Evolutionary conservation across 768 basidiomycete genomes (phyloP).

Genomic region (Auriscalpium vulgare): DNA sequence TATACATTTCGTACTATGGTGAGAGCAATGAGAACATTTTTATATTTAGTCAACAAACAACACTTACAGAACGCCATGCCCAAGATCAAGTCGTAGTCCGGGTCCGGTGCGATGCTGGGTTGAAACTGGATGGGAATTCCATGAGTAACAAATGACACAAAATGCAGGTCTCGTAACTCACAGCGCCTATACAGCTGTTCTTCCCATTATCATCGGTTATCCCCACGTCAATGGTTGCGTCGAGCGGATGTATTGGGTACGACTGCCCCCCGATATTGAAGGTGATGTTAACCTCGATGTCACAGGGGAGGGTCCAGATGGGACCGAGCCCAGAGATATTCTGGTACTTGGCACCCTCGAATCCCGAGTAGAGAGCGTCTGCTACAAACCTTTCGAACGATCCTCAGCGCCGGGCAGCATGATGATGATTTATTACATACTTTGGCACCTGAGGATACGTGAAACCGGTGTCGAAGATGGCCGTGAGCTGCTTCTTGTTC

Average conservation of each 20-base stretch:
- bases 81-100: constrained; percentile 55
- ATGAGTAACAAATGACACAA: not conserved
- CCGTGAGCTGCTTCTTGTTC: constrained; percentile 41
- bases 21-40: not conserved
- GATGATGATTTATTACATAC: constrained; percentile 21
- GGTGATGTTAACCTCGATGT: constrained; percentile 54
- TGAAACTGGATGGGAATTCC: constrained; percentile 46
- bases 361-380: constrained; percentile 50
- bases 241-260: constrained; percentile 62
- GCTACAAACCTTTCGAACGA: constrained; percentile 34
- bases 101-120: constrained; percentile 43
- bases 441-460: constrained; percentile 53
- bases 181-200: constrained; percentile 33
- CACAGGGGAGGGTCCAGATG: constrained; percentile 65
- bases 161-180: constrained; percentile 20
- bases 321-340: constrained; percentile 27
- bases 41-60: not conserved
- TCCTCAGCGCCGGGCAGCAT: constrained; percentile 12
- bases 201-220: constrained; percentile 16
- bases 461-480: constrained; percentile 65
- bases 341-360: constrained; percentile 44
- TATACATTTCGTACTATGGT: constrained; percentile 58
- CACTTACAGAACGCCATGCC: constrained; percentile 66
- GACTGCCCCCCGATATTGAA: constrained; percentile 49
- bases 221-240: constrained; percentile 31